Evolutionary conservation across 805 yeast genomes (phyloP).

Genomic region (Candida sithepensis): DNA sequence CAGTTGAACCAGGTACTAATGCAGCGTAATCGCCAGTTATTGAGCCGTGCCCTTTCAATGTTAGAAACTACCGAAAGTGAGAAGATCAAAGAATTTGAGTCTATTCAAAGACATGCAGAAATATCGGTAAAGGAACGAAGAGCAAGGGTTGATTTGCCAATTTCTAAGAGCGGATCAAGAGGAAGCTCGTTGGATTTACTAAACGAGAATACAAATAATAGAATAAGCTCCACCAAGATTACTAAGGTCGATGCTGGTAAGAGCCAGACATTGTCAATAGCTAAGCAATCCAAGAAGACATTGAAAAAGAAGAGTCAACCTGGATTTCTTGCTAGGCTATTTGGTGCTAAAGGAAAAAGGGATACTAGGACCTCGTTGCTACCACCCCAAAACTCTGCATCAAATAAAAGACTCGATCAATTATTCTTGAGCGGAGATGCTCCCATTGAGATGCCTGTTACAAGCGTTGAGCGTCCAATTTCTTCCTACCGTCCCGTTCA

Average conservation of each 20-base stretch:
- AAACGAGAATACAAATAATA: slow-evolving; percentile 1
- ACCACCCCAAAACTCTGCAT: neutral
- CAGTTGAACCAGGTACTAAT: slow-evolving; percentile 26
- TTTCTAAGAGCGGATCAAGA: slow-evolving; percentile 11
- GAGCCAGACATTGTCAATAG: neutral
- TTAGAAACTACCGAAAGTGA: slow-evolving; percentile 9
- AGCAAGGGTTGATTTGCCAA: slow-evolving; percentile 7
- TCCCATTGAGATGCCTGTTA: neutral
- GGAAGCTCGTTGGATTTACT: slow-evolving; percentile 22
- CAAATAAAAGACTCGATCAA: neutral
- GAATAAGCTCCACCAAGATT: slow-evolving; percentile 23
- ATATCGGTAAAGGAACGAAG: slow-evolving; percentile 6
- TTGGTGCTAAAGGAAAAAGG: too few species aligned
- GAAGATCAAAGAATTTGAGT: slow-evolving; percentile 4
- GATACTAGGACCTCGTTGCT: too few species aligned
- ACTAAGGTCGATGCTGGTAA: slow-evolving; percentile 6
- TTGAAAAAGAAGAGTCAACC: neutral
- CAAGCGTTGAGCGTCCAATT: neutral
- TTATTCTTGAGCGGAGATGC: neutral
- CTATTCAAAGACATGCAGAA: slow-evolving; percentile 7
- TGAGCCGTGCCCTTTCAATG: slow-evolving; percentile 11
- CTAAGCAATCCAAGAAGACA: neutral
- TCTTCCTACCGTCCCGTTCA: neutral
- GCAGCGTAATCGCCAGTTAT: slow-evolving; percentile 25
- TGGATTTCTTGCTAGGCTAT: neutral